Evolutionary conservation across 768 basidiomycete species (phyloP), one percentile per base, ranked within the genome.

Genomic region (Asterophora parasitica): DNA sequence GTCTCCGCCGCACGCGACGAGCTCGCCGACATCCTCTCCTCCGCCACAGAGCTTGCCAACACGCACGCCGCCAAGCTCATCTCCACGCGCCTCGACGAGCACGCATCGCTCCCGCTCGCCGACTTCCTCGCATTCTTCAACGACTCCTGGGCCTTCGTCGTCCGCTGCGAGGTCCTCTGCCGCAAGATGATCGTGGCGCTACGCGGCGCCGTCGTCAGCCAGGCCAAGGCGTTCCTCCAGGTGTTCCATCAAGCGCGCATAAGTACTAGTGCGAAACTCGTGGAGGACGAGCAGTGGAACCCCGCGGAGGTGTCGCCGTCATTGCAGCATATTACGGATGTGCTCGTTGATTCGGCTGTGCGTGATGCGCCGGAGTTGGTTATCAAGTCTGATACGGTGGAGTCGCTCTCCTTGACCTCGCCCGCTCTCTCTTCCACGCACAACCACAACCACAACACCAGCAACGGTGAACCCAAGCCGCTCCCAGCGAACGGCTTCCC

Each of bases 251-350:
- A 92, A 55, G 66, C 75, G 9, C 77, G 87, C 42, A 78, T 98
- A 36, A 79, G 83, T 2, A 77, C 76, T 46, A 88, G 86, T 2
- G 94, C 95, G 20, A 91, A 87, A 62, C 69, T 91, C 20, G 95
- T 99, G 7, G 93, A 98, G 64, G 92, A 97, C 55, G 96, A 99
- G 61, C 87, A 85, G 50, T 98, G 96, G 96, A 81, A 74, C 49
- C 87, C 88, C 12, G 75, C 81, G 11, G 90, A 96, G 47, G 81
- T 95, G 11, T 69, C 83, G 1, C 59, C 71, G 4, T 53, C 69
- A 4, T 66, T 89, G 20, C 95, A 98, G 65, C 77, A 74, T 41
- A 71, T 81, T n/a, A 76, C 84, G 31, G 77, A 88, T 57, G 69
- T 85, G 7, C 66, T 99, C 42, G 75, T 96, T 13, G 82, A 87